phyloP scores from a whole-genome alignment of 1,139 yeast genomes.

The Scheffersomyces titani region DNA sequence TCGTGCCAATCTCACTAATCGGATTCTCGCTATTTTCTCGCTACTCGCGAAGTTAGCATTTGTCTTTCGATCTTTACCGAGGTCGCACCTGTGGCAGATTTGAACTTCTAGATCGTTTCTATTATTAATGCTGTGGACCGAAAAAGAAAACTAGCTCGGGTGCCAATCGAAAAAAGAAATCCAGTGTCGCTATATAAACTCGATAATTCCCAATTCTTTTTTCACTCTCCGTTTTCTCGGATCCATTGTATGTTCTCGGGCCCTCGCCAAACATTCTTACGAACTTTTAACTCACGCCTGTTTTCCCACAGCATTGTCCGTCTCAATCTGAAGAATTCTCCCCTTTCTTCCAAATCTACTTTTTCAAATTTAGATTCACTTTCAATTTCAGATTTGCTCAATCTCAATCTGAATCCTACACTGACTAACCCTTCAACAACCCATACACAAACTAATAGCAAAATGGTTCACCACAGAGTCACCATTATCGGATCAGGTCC shows the following conservation, averaged over 20 bases:
- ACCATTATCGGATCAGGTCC: slow-evolving; percentile 98
- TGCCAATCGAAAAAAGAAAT: not conserved
- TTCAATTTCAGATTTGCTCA: not conserved
- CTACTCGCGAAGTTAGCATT: not conserved
- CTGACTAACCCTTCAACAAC: not conserved
- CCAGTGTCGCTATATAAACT: not conserved
- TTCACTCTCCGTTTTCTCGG: not conserved
- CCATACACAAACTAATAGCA: slow-evolving; percentile 13
- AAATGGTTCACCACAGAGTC: slow-evolving; percentile 85
- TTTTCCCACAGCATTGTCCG: not conserved
- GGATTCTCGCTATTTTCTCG: not conserved
- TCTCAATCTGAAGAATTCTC: not conserved
- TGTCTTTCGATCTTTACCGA: not conserved
- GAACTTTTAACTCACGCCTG: not conserved
- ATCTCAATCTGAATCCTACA: not conserved
- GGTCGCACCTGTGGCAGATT: not conserved
- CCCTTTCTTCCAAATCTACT: no score
- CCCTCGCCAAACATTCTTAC: not conserved
- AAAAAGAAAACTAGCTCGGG: not conserved
- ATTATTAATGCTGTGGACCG: not conserved
- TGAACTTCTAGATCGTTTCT: not conserved
- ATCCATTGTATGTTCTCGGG: not conserved
- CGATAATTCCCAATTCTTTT: not conserved
- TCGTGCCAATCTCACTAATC: not conserved
- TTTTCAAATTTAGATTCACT: not conserved